Percentiles rank a stretch among this genome's conserved stretches.
Conservation (phyloP, 345 rosid species). For the Corymbia maculata region DNA sequence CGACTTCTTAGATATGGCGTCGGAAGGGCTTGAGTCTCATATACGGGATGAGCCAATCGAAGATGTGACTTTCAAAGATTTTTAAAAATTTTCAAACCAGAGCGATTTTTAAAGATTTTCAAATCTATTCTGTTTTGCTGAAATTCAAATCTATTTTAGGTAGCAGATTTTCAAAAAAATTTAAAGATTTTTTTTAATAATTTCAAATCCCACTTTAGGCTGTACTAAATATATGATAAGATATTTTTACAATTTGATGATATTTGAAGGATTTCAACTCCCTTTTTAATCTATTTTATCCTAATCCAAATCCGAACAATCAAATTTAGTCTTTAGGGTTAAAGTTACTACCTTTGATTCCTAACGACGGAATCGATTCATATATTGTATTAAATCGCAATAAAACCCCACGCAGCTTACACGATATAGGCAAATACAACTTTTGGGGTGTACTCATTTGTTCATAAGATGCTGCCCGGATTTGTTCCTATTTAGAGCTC, state of each 20-base stretch:
- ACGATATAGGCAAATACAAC: not conserved
- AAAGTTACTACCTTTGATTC: not conserved
- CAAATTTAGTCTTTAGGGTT: too few relatives aligned
- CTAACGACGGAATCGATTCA: not conserved
- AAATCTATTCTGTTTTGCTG: not conserved
- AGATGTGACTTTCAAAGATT: not conserved
- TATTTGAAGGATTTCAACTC: not conserved
- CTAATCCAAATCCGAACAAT: too few relatives aligned
- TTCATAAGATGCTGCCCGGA: not conserved
- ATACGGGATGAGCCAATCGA: not conserved
- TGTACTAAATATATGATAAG: not conserved
- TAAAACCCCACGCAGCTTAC: not conserved
- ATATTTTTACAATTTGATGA: not conserved
- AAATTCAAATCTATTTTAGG: not conserved
- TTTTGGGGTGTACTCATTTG: not conserved
- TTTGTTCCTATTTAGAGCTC: not conserved
- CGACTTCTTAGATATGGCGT: not conserved
- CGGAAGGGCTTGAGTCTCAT: not conserved
- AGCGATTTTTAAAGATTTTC: not conserved
- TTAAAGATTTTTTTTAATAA: too few relatives aligned
- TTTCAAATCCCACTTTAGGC: not conserved
- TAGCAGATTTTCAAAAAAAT: not conserved
- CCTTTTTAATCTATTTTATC: too few relatives aligned
- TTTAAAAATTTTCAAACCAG: not conserved
- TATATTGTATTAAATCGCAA: not conserved